Conservation (phyloP, 768 basidiomycete species). For the Crepidotus variabilis region DNA sequence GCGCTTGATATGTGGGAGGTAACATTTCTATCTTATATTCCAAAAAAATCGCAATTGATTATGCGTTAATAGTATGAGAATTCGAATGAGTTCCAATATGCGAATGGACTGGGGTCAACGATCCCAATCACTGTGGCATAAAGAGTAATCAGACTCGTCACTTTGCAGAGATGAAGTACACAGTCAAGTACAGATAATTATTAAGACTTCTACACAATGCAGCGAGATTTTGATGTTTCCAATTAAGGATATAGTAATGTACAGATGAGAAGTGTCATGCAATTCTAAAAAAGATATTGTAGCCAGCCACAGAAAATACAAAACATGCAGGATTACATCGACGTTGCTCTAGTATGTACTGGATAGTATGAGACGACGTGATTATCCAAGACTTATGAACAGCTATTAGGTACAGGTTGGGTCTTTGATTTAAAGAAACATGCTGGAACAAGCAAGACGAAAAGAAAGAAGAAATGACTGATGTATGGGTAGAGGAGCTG, state of each 20-base stretch:
- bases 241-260: too few relatives aligned
- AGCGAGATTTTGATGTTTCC: too few relatives aligned
- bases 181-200: too few relatives aligned
- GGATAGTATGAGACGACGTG: not conserved
- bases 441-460: too few relatives aligned
- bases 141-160: not conserved
- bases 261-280: too few relatives aligned
- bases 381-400: not conserved
- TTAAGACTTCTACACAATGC: too few relatives aligned
- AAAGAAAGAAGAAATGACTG: too few relatives aligned
- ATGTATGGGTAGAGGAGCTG: too few relatives aligned
- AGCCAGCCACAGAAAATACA: too few relatives aligned
- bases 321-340: not conserved
- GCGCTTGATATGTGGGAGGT: conserved; percentile 99
- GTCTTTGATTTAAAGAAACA: not conserved
- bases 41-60: not conserved
- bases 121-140: not conserved
- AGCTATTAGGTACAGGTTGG: not conserved
- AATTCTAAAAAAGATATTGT: too few relatives aligned
- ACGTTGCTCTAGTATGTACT: not conserved
- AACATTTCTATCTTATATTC: conserved; percentile 14
- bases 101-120: conserved; percentile 34
- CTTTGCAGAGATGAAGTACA: not conserved
- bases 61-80: conserved; percentile 61
- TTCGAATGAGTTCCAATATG: conserved; percentile 79